A percentile compares a stretch with the other conserved stretches of the same genome.
These are phyloP conservation scores for Penicillium olsonii DNA, from an alignment of 2,329 filamentous ascomycete species.

Conservation along the genomic window DNA sequence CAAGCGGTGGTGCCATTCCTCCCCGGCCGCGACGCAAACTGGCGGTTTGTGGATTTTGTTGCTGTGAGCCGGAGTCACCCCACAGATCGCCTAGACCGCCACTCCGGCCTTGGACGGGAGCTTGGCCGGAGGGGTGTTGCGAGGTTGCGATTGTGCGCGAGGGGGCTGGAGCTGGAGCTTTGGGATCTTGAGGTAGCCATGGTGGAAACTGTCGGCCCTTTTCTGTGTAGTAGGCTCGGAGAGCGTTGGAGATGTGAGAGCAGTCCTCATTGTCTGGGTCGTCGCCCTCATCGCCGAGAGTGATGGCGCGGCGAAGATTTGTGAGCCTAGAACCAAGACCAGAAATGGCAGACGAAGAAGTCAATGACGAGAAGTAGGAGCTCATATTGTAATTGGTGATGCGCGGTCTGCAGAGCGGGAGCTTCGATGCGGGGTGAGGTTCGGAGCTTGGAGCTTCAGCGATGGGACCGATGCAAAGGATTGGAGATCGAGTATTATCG, in stretches of 20 bases:
- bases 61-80: conserved; percentile 45
- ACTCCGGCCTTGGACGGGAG: conserved; percentile 31
- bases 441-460: conserved; percentile 17
- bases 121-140: conserved; percentile 52
- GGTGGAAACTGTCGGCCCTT: conserved; percentile 77
- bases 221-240: conserved; percentile 90
- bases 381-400: conserved; percentile 56
- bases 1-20: conserved; percentile 25
- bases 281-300: conserved; percentile 43
- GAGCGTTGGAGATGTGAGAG: conserved; percentile 89
- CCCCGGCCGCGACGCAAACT: conserved; percentile 41
- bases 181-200: conserved; percentile 92
- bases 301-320: conserved; percentile 54
- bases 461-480: conserved; percentile 3
- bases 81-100: conserved; percentile 61
- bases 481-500: neutral
- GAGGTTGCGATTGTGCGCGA: conserved; percentile 52
- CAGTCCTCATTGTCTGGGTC: conserved; percentile 68
- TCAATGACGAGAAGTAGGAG: conserved; percentile 76
- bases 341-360: conserved; percentile 49
- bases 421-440: conserved; percentile 24
- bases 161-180: conserved; percentile 59
- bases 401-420: conserved; percentile 10
- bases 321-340: conserved; percentile 57
- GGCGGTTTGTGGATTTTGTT: conserved; percentile 35